Base-by-base conservation (phyloP, 2,329 filamentous ascomycete species). In the Didymella glomerata region DNA sequence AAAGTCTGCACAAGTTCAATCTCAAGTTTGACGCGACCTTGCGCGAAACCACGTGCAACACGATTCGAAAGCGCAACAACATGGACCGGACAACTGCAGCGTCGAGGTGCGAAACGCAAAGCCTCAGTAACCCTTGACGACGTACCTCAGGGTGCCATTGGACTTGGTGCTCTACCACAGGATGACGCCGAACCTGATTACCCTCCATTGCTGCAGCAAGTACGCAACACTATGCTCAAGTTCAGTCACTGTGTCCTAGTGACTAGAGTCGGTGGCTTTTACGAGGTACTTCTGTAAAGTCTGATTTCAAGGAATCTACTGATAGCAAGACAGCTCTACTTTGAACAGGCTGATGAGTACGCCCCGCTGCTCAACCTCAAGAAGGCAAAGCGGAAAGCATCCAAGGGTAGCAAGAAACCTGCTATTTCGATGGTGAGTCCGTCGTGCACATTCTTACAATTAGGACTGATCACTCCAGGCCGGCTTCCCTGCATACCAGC, bases 201-300 rank as follows among this genome's bases (percentile, higher is more conserved):
- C 76, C 93, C 95, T 16, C 90, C 92, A n/a, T 90, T 98, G 47
- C 82, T 98, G 57, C 86, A 92, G 72, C 93, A 97, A 75, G 94
- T 92, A 27, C 86, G 88, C 56, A 91, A 88, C 66, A 96, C 97
- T 78, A 97, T 98, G 89, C 85, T 88, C 67, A 93, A 90, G 70
- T 97, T 96, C 79, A 86, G 88, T 70, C 92, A 96, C 69, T 98
- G 94, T 78, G 90, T 99, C 38, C 78, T 99, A 8, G 80, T 99
- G 60, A 99, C 95, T 4, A 87, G 94, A 56, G 93, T 99, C 27
- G 95, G 95, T 55, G 90, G 93, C 60, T 99, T 99, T 79, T 99
- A 98, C 78, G 95, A 99, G 79, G 83, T 84, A 77, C 44, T 70
- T 45, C 4, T 28, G 22, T 25, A 2, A 22, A 28, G 10, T 18